phyloP scores from a whole-genome alignment of 495 filamentous ascomycete genomes.

The Patellaria atrata region DNA sequence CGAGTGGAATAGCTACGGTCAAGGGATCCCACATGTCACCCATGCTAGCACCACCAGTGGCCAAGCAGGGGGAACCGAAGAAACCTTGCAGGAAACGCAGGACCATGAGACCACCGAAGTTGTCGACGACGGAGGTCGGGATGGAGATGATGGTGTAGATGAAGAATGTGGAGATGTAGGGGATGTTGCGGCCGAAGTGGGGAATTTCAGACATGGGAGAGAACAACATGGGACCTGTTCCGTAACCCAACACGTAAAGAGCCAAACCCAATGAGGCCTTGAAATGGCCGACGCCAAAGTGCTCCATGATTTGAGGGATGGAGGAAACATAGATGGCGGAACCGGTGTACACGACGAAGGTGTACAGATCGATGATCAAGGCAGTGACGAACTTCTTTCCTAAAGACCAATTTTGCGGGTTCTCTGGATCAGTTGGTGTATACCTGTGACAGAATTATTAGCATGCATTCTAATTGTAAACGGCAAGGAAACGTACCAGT shows the following conservation, averaged over 20 bases:
- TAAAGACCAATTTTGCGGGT: slow-evolving; percentile 42
- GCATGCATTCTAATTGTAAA: not conserved
- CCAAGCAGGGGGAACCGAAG: slow-evolving; percentile 14
- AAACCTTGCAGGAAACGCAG: slow-evolving; percentile 17
- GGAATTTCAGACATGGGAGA: slow-evolving; percentile 21
- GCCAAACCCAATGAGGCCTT: slow-evolving; percentile 26
- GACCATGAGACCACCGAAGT: slow-evolving; percentile 22
- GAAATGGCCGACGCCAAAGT: slow-evolving; percentile 22
- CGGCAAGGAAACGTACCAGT: slow-evolving; percentile 25
- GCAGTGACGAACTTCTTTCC: slow-evolving; percentile 25
- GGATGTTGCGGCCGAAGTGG: slow-evolving; percentile 22
- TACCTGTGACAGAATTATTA: slow-evolving; percentile 18
- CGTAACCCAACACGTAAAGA: slow-evolving; percentile 28
- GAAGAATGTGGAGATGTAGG: slow-evolving; percentile 23
- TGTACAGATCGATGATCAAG: slow-evolving; percentile 25
- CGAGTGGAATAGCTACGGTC: slow-evolving; percentile 17
- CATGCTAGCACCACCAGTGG: slow-evolving; percentile 18
- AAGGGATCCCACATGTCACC: slow-evolving; percentile 11
- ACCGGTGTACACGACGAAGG: slow-evolving; percentile 20
- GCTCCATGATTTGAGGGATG: slow-evolving; percentile 11
- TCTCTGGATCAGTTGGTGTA: slow-evolving; percentile 35
- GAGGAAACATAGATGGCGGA: slow-evolving; percentile 21
- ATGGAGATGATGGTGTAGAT: slow-evolving; percentile 23
- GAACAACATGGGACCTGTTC: slow-evolving; percentile 26
- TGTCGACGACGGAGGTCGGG: slow-evolving; percentile 19